Evolutionary conservation across 805 yeast genomes (phyloP).

Genomic region (Saccharomycopsis schoenii): DNA sequence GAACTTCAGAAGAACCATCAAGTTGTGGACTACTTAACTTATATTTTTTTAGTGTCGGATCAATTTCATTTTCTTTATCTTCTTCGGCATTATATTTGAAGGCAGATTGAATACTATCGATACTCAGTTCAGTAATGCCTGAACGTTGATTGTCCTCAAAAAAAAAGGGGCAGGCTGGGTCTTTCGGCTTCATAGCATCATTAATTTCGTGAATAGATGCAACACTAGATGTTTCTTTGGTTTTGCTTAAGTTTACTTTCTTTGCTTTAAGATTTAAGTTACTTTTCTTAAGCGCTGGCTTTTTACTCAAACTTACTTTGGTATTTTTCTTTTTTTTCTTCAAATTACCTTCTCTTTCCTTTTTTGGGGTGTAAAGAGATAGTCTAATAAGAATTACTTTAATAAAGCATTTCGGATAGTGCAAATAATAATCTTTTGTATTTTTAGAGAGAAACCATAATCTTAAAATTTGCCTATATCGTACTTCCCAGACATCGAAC

Average conservation of each 20-base stretch:
- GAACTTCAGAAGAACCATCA: not conserved
- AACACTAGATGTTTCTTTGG: not conserved
- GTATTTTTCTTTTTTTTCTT: not conserved
- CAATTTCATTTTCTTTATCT: not conserved
- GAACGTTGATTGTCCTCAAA: not conserved
- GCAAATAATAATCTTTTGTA: constrained; percentile 3
- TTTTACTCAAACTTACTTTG: not conserved
- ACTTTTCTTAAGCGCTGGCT: not conserved
- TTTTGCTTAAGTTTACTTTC: not conserved
- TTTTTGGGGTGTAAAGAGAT: not conserved
- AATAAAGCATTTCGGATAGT: constrained; percentile 5
- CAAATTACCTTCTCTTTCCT: not conserved
- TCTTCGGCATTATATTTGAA: not conserved
- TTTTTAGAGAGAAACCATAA: constrained; percentile 8
- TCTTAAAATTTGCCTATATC: constrained; percentile 5
- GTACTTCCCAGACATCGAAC: not conserved
- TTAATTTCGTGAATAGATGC: not conserved
- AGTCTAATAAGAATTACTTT: not conserved
- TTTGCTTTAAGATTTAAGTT: not conserved
- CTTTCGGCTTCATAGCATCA: not conserved
- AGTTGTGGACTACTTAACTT: not conserved
- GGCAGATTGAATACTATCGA: not conserved
- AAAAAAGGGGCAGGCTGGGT: not conserved
- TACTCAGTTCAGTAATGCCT: not conserved
- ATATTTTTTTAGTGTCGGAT: not conserved